Conservation (phyloP, 805 yeast genomes). For the Blastobotrys mokoenaii region DNA sequence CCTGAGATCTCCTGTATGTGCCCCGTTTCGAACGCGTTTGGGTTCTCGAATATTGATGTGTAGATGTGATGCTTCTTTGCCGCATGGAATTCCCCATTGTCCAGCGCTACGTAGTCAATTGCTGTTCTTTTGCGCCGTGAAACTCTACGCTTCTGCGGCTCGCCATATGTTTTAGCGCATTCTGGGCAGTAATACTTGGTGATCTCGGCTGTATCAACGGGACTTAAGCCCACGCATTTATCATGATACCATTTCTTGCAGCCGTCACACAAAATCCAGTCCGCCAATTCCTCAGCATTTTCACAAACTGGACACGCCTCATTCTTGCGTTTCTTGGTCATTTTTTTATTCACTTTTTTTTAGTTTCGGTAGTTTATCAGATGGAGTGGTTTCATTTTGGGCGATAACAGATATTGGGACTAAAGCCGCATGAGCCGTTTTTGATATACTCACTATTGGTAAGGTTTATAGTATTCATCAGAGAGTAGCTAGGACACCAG, state of each 20-base stretch:
- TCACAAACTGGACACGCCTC: too few relatives aligned
- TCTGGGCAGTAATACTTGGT: constrained; percentile 46
- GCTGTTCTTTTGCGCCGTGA: constrained; percentile 47
- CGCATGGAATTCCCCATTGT: constrained; percentile 65
- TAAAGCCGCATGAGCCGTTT: too few relatives aligned
- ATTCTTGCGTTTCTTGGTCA: too few relatives aligned
- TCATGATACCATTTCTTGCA: constrained; percentile 50
- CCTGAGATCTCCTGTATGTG: too few relatives aligned
- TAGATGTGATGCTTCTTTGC: constrained; percentile 43
- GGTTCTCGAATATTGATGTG: neutral
- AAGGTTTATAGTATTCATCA: too few relatives aligned
- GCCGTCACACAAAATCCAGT: constrained; percentile 50
- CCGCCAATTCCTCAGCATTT: too few relatives aligned
- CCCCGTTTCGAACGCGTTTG: constrained; percentile 6
- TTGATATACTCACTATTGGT: too few relatives aligned
- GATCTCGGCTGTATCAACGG: constrained; percentile 33
- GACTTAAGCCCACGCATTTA: constrained; percentile 36
- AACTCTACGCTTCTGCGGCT: constrained; percentile 41
- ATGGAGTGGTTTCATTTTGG: too few relatives aligned
- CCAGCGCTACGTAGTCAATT: constrained; percentile 71
- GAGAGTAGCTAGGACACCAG: too few relatives aligned
- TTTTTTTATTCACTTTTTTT: too few relatives aligned
- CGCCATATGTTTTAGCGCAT: constrained; percentile 42
- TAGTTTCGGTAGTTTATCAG: too few relatives aligned
- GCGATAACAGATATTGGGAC: too few relatives aligned